Percentiles rank a stretch among this genome's conserved stretches.
Conservation (phyloP, 2,329 filamentous ascomycete species). For the Neofusicoccum parvum region DNA sequence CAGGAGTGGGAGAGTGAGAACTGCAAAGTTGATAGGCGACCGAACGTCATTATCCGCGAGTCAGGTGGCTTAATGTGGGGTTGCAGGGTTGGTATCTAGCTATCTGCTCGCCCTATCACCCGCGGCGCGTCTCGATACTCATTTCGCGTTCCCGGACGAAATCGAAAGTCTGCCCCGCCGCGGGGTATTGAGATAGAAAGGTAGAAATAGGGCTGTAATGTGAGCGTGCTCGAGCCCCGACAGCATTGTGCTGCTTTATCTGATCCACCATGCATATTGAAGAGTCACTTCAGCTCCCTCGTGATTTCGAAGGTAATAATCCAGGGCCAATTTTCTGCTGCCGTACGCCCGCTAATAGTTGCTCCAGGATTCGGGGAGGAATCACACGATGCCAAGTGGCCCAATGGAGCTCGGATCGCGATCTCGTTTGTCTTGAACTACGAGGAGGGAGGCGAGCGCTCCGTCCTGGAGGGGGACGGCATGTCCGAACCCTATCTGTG, state of each 20-base stretch:
- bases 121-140: neutral
- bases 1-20: constrained; percentile 7
- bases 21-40: neutral
- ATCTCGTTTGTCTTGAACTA: constrained; percentile 33
- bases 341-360: neutral
- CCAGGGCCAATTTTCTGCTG: neutral
- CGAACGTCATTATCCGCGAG: neutral
- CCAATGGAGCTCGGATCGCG: constrained; percentile 35
- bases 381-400: constrained; percentile 37
- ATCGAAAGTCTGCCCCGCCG: neutral
- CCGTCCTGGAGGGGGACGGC: constrained; percentile 24
- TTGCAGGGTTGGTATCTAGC: constrained; percentile 1
- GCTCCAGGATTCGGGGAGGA: constrained; percentile 29
- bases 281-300: constrained; percentile 38
- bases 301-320: constrained; percentile 38
- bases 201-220: neutral
- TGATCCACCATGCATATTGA: constrained; percentile 30
- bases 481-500: constrained; percentile 38
- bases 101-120: constrained; percentile 8
- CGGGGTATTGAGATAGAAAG: neutral
- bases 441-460: constrained; percentile 29
- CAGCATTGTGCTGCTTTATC: neutral
- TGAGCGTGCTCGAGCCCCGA: neutral
- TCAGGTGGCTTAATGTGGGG: constrained; percentile 1
- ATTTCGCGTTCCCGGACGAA: too few relatives aligned